Evolutionary conservation across 805 yeast species (phyloP), one percentile per base, ranked within the genome.

Genomic region (Trichomonascus vanleenenianus): DNA sequence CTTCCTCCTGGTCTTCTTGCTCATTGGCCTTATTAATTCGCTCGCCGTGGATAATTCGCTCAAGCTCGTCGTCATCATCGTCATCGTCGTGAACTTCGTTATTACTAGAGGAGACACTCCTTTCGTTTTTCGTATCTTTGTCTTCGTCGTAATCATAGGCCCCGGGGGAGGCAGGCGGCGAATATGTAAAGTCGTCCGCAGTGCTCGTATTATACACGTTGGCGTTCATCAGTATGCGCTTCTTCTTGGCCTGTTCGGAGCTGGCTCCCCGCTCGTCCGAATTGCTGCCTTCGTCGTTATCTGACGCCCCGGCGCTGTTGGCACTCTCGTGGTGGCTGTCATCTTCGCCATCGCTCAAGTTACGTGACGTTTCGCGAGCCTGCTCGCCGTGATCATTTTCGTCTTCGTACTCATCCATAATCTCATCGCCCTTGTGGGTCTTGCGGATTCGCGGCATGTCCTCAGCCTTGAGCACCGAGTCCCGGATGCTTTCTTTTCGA

Each of bases 381-480:
- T 49, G 49, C 38, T 50, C 50, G 48, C 51, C 50, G n/a, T 53
- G 30, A 10, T 43, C 20, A 9, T 35, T 30, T 3, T 46, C 50
- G 16, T 32, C 38, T 3, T 39, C 53, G n/a, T 36, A 47, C 61
- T 59, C 61, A 46, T 83, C 94, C 4, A 85, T 72, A n/a, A 84
- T 61, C 57, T 84, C 89, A 50, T 88, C 95, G 20, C 96, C 96
- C 61, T 83, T 85, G 60, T 87, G 95, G 2, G 96, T 85, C 56
- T 87, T 73, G 53, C 86, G 72, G 52, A 85, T 77, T 39, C 80
- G 73, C 14, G 87, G 87, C 30, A 71, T 77, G 11, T 22, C 33
- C 32, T 75, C 77, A 19, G 64, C 72, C 37, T 80, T 79, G 42
- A 88, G 65, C 11, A 88, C 83, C 14, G 84, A 73, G 46, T 83